Percentiles rank a stretch among this genome's conserved stretches.
These are phyloP conservation scores for Yarrowia divulgata DNA, from an alignment of 805 yeast genomes.

Conservation along the genomic window DNA sequence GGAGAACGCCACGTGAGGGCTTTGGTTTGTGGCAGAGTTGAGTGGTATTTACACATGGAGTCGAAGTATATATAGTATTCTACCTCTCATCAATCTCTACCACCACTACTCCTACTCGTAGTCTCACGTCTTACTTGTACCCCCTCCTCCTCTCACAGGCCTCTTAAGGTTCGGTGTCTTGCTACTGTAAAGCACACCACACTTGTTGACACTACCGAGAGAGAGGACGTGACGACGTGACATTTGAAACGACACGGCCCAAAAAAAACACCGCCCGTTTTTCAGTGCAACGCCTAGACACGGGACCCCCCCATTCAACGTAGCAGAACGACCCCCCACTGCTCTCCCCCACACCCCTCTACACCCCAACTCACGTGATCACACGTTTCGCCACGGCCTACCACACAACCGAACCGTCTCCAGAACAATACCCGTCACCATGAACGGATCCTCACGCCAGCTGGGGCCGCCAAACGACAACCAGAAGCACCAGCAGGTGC, in stretches of 20 bases:
- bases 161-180: constrained; percentile 28
- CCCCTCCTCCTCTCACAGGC: neutral
- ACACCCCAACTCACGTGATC: neutral
- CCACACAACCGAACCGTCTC: too few relatives aligned
- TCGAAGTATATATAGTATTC: too few relatives aligned
- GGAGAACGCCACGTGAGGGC: too few relatives aligned
- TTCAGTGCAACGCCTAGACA: too few relatives aligned
- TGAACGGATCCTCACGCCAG: constrained; percentile 21
- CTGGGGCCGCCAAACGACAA: constrained; percentile 28
- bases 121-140: too few relatives aligned
- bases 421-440: neutral
- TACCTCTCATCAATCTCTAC: too few relatives aligned
- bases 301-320: too few relatives aligned
- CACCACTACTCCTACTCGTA: neutral
- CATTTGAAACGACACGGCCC: neutral
- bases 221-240: constrained; percentile 29
- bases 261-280: too few relatives aligned
- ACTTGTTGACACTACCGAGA: constrained; percentile 11
- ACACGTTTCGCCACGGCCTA: too few relatives aligned
- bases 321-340: too few relatives aligned
- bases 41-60: too few relatives aligned
- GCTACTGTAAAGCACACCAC: constrained; percentile 29
- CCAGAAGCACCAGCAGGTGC: constrained; percentile 23
- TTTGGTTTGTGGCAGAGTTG: too few relatives aligned
- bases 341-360: neutral